Conservation (phyloP, 2,329 filamentous ascomycete genomes). For the Sclerotinia minor region DNA sequence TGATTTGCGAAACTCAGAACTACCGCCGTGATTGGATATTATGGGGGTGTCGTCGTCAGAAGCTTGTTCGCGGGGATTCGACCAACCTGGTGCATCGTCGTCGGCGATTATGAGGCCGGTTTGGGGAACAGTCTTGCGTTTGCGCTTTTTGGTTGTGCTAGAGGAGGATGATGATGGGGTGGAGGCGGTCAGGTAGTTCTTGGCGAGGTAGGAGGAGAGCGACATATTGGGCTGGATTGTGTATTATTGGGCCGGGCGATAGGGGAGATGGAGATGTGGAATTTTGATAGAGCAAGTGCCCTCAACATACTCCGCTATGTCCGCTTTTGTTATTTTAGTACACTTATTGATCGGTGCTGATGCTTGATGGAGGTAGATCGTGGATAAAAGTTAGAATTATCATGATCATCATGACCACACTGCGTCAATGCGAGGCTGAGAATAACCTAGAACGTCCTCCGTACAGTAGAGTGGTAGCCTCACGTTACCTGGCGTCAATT, state of each 20-base stretch:
- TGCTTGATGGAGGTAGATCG: neutral
- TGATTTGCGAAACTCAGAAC: conserved; percentile 66
- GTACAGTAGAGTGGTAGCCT: neutral
- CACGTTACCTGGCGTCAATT: neutral
- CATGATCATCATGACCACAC: neutral
- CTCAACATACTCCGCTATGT: neutral
- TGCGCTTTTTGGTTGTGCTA: conserved; percentile 63
- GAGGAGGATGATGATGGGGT: conserved; percentile 47
- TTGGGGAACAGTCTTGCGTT: conserved; percentile 54
- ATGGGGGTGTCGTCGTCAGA: conserved; percentile 55
- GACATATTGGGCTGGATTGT: conserved; percentile 49
- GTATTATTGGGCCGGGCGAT: neutral
- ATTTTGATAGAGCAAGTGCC: too few species aligned
- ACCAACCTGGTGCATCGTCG: conserved; percentile 54
- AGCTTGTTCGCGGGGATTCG: conserved; percentile 47
- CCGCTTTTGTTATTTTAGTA: neutral
- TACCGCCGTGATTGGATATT: conserved; percentile 47
- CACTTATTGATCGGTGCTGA: neutral
- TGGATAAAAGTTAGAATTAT: neutral
- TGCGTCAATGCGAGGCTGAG: conserved; percentile 20
- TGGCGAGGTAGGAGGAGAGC: conserved; percentile 82
- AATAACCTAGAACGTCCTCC: conserved; percentile 3
- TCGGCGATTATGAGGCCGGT: conserved; percentile 63
- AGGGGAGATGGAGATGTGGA: neutral
- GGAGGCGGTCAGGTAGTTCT: conserved; percentile 81